These are phyloP conservation scores for Fusarium sp. DNA, from an alignment of 2,329 filamentous ascomycete genomes.

Conservation along the genomic window DNA sequence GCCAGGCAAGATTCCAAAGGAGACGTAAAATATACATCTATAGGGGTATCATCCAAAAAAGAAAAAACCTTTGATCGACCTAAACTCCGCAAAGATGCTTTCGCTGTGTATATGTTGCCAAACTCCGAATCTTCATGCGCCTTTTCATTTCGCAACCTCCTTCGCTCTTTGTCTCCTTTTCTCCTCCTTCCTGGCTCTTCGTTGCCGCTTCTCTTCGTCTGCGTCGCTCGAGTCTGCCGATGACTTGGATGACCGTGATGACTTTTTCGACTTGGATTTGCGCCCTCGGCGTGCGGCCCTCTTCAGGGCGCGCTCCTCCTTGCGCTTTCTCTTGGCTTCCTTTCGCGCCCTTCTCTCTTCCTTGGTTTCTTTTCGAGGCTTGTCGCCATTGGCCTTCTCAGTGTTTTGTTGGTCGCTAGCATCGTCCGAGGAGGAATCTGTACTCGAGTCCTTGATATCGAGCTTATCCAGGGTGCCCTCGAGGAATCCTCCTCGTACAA, in stretches of 20 bases:
- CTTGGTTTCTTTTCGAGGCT: conserved; percentile 54
- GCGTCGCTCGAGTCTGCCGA: conserved; percentile 46
- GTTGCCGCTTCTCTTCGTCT: conserved; percentile 60
- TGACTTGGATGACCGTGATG: conserved; percentile 43
- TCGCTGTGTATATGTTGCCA: conserved; percentile 26
- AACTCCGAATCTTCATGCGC: conserved; percentile 12
- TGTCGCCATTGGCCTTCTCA: conserved; percentile 18
- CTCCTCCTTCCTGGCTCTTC: conserved; percentile 57
- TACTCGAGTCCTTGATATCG: conserved; percentile 43
- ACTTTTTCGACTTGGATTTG: conserved; percentile 42
- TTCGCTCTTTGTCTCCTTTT: conserved; percentile 50
- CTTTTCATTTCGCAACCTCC: conserved; percentile 32
- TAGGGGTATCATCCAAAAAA: conserved; percentile 47
- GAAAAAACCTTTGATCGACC: conserved; percentile 24
- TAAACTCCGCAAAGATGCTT: conserved; percentile 45
- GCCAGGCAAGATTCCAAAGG: conserved; percentile 76
- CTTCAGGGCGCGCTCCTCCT: conserved; percentile 41
- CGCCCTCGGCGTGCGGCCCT: conserved; percentile 41
- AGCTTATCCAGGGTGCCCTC: conserved; percentile 71
- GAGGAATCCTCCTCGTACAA: conserved; percentile 84
- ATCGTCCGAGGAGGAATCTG: conserved; percentile 43
- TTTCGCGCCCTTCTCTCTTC: conserved; percentile 55
- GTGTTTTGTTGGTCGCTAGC: conserved; percentile 48
- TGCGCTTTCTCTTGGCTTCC: conserved; percentile 48
- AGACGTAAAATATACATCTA: conserved; percentile 55